These are phyloP conservation scores for Spergularia bocconei DNA, from an alignment of 148 eudicot genomes.

Conservation along the genomic window DNA sequence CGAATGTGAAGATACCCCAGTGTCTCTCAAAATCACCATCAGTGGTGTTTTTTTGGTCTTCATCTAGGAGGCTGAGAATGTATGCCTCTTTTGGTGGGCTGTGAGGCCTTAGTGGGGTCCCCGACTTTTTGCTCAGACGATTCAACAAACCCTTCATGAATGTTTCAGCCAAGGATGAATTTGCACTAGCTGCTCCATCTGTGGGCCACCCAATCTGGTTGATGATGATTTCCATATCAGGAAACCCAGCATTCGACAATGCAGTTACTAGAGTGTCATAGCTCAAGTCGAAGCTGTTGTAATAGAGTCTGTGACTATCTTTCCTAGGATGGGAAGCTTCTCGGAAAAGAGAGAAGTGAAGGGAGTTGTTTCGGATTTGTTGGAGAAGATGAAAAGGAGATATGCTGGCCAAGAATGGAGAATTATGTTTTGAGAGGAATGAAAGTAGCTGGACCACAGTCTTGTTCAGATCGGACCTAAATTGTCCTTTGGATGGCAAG, in stretches of 20 bases:
- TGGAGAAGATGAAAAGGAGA: conserved; percentile 67
- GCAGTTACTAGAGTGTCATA: conserved; percentile 67
- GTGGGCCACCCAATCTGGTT: conserved; percentile 93
- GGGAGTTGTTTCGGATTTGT: conserved; percentile 61
- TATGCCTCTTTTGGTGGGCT: conserved; percentile 52
- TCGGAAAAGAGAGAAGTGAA: conserved; percentile 61
- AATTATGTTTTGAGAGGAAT: conserved; percentile 53
- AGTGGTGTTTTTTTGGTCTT: conserved; percentile 57
- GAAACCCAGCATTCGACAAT: conserved; percentile 51
- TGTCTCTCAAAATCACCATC: conserved; percentile 71
- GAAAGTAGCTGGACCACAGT: conserved; percentile 73
- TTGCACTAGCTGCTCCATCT: conserved; percentile 72
- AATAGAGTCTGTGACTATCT: conserved; percentile 53
- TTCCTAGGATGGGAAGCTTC: conserved; percentile 53
- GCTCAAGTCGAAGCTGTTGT: conserved; percentile 62
- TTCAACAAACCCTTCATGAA: conserved; percentile 55
- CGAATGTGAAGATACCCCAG: conserved; percentile 88
- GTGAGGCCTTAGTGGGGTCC: conserved; percentile 67
- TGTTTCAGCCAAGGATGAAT: conserved; percentile 51
- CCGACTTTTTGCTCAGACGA: conserved; percentile 49
- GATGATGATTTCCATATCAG: conserved; percentile 52
- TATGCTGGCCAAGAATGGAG: conserved; percentile 64
- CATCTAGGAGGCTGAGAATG: conserved; percentile 73
- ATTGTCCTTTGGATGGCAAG: conserved; percentile 67
- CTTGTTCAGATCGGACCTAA: conserved; percentile 67